phyloP scores from a whole-genome alignment of 179 eudicot genomes.

The Kewa caespitosa region DNA sequence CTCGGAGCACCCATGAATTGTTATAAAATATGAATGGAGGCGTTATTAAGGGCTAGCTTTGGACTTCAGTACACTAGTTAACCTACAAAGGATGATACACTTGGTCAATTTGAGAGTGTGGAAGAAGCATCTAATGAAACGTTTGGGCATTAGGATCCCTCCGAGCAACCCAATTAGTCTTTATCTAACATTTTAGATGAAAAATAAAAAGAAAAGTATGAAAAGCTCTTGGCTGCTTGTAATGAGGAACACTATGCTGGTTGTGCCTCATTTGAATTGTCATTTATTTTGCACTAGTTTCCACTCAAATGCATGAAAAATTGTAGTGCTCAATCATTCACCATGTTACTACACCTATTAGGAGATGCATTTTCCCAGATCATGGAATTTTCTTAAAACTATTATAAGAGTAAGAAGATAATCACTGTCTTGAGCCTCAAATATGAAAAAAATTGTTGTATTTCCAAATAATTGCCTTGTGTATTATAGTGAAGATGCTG shows the following conservation, averaged over 20 bases:
- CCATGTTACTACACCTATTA: neutral
- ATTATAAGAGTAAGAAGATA: neutral
- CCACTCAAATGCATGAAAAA: neutral
- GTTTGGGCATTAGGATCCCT: no score
- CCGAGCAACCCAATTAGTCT: no score
- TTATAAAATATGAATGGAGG: constrained; percentile 7
- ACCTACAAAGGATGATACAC: neutral
- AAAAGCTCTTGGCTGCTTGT: neutral
- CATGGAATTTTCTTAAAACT: no score
- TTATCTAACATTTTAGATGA: neutral
- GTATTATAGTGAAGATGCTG: neutral
- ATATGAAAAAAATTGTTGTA: no score
- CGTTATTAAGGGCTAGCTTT: neutral
- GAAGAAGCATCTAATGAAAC: neutral
- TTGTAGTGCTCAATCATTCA: constrained; percentile 6
- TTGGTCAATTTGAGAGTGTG: no score
- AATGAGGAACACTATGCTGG: constrained; percentile 15
- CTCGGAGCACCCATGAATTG: neutral
- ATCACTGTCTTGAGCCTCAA: no score
- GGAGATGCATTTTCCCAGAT: neutral
- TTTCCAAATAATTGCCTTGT: no score
- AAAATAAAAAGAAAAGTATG: neutral
- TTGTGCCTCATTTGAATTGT: constrained; percentile 5
- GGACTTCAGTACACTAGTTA: neutral
- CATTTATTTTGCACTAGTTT: constrained; percentile 15